Percentiles rank a stretch among this genome's conserved stretches.
phyloP scores from a whole-genome alignment of 1,139 yeast genomes.

The Eremothecium cymbalariae region DNA sequence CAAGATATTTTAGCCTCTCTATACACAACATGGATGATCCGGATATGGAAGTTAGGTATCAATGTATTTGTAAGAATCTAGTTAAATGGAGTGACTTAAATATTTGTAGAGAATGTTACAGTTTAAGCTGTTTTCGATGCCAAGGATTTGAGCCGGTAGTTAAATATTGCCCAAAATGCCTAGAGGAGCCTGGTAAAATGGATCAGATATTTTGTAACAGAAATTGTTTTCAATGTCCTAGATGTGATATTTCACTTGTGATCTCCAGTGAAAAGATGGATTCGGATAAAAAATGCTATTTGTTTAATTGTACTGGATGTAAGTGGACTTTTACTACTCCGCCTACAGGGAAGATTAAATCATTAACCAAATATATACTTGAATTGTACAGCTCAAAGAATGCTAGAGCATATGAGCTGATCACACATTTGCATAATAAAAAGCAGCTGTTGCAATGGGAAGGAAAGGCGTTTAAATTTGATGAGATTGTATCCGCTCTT shows the following conservation, averaged over 20 bases:
- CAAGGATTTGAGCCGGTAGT: slow-evolving; percentile 11
- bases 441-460: slow-evolving; percentile 6
- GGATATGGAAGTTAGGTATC: slow-evolving; percentile 5
- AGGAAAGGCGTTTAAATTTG: slow-evolving; percentile 4
- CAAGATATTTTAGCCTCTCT: no score
- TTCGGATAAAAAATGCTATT: not conserved
- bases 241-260: slow-evolving; percentile 8
- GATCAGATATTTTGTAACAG: slow-evolving; percentile 8
- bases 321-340: slow-evolving; percentile 10
- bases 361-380: slow-evolving; percentile 9
- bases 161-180: slow-evolving; percentile 13
- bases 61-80: slow-evolving; percentile 5
- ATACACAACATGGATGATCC: no score
- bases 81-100: slow-evolving; percentile 8
- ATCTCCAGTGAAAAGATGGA: slow-evolving; percentile 6
- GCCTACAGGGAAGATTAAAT: slow-evolving; percentile 3
- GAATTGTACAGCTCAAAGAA: slow-evolving; percentile 6
- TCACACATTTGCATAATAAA: slow-evolving; percentile 5
- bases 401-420: slow-evolving; percentile 3
- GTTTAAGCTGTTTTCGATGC: slow-evolving; percentile 10
- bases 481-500: not conserved
- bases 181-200: slow-evolving; percentile 4
- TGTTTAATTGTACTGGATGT: slow-evolving; percentile 12
- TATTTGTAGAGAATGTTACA: slow-evolving; percentile 10
- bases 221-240: slow-evolving; percentile 13